Evolutionary conservation across 129 eudicot species (phyloP).

Genomic region (Chrysanthemum seticuspe): DNA sequence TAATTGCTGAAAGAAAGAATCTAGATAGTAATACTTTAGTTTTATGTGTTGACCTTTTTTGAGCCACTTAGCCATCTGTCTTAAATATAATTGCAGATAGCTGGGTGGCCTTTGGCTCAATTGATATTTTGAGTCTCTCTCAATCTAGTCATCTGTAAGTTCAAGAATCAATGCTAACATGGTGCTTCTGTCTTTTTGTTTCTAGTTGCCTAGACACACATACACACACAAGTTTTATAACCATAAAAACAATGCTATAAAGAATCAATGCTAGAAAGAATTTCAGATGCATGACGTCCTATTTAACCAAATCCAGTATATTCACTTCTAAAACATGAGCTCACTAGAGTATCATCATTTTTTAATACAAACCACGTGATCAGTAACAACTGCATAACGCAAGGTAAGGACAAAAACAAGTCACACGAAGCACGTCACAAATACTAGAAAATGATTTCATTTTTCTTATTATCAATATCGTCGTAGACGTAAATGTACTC

Average conservation of each 20-base stretch:
- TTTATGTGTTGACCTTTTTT: neutral
- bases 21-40: neutral
- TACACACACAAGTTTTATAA: neutral
- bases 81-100: slow-evolving; percentile 2
- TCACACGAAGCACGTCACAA: neutral
- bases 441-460: slow-evolving; percentile 1
- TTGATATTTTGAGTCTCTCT: neutral
- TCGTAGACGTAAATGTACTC: neutral
- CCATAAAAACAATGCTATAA: neutral
- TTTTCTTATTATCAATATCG: neutral
- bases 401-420: neutral
- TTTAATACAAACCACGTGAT: neutral
- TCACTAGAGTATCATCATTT: neutral
- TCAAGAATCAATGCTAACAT: neutral
- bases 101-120: slow-evolving; percentile 2
- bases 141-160: neutral
- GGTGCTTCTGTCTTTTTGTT: neutral
- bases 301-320: neutral
- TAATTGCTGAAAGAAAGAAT: slow-evolving; percentile 13
- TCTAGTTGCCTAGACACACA: neutral
- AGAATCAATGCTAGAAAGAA: neutral
- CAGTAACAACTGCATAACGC: neutral
- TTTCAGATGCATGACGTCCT: neutral
- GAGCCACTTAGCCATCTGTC: neutral
- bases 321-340: neutral